Evolutionary conservation across 2,329 filamentous ascomycete genomes (phyloP).

Genomic region (Botryotinia narcissicola): DNA sequence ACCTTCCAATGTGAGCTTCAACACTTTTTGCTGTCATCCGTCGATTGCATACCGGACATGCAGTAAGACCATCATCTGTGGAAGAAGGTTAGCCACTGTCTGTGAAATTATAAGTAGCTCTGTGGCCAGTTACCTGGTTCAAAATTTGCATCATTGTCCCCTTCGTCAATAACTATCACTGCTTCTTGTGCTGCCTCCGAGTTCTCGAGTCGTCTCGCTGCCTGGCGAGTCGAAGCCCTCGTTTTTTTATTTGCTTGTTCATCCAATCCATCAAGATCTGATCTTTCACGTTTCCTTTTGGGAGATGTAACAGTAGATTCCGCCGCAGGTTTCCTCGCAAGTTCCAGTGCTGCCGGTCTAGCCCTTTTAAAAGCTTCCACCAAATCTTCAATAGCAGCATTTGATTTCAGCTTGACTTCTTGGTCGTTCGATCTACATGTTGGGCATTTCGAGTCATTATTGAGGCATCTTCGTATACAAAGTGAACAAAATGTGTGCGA

Average conservation of each 20-base stretch:
- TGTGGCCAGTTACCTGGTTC: constrained; percentile 30
- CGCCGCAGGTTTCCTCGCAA: constrained; percentile 55
- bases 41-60: constrained; percentile 75
- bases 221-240: constrained; percentile 51
- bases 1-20: constrained; percentile 39
- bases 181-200: constrained; percentile 38
- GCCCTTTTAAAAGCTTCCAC: constrained; percentile 73
- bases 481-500: constrained; percentile 95
- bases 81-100: constrained; percentile 16
- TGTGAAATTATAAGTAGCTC: neutral
- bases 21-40: constrained; percentile 70
- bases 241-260: constrained; percentile 48
- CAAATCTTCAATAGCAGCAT: constrained; percentile 81
- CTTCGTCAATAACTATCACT: constrained; percentile 37
- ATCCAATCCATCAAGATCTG: constrained; percentile 35
- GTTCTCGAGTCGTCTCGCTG: constrained; percentile 34
- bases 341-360: constrained; percentile 58
- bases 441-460: constrained; percentile 82
- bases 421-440: constrained; percentile 77
- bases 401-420: constrained; percentile 78
- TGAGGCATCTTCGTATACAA: constrained; percentile 85
- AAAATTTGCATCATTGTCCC: constrained; percentile 34
- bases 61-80: constrained; percentile 58
- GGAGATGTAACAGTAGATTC: constrained; percentile 33
- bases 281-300: constrained; percentile 52